These are phyloP conservation scores for Echria macrotheca DNA, from an alignment of 495 filamentous ascomycete genomes.

Conservation along the genomic window DNA sequence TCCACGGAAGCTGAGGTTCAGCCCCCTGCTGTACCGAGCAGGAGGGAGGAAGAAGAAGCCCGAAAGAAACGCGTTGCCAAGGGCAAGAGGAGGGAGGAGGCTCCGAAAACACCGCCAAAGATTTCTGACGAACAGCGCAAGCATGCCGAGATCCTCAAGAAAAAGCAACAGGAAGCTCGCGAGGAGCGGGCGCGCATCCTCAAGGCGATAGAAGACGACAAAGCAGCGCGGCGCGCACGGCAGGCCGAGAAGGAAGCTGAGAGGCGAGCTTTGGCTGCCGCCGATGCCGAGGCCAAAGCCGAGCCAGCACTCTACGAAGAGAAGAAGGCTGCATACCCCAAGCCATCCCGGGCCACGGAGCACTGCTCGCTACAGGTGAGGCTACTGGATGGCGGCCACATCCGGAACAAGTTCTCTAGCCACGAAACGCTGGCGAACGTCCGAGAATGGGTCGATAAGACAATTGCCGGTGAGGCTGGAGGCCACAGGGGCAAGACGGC, in stretches of 20 bases:
- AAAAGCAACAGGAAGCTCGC: constrained; percentile 47
- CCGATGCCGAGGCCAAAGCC: constrained; percentile 10
- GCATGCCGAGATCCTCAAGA: constrained; percentile 47
- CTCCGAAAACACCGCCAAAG: constrained; percentile 29
- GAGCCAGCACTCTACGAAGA: not conserved
- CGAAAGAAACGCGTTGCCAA: no score
- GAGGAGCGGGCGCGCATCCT: constrained; percentile 58
- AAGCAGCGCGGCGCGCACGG: constrained; percentile 51
- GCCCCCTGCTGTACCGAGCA: no score
- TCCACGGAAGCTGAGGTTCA: constrained; percentile 14
- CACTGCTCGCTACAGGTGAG: constrained; percentile 72
- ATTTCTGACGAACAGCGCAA: constrained; percentile 27
- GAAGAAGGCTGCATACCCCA: constrained; percentile 12
- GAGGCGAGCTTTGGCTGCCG: constrained; percentile 13
- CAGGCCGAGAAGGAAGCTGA: constrained; percentile 46
- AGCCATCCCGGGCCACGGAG: constrained; percentile 20
- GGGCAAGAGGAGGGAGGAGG: constrained; percentile 29
- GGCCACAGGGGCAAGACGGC: constrained; percentile 31
- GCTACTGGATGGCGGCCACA: constrained; percentile 74
- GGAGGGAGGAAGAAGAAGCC: no score
- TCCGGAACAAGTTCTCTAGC: constrained; percentile 65
- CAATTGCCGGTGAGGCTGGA: constrained; percentile 9
- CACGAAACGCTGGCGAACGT: constrained; percentile 64
- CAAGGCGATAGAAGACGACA: constrained; percentile 62
- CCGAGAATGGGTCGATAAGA: constrained; percentile 67